Percentiles rank a stretch among this genome's conserved stretches.
phyloP scores from a whole-genome alignment of 2,329 filamentous ascomycete species.

The Lojkania enalia region DNA sequence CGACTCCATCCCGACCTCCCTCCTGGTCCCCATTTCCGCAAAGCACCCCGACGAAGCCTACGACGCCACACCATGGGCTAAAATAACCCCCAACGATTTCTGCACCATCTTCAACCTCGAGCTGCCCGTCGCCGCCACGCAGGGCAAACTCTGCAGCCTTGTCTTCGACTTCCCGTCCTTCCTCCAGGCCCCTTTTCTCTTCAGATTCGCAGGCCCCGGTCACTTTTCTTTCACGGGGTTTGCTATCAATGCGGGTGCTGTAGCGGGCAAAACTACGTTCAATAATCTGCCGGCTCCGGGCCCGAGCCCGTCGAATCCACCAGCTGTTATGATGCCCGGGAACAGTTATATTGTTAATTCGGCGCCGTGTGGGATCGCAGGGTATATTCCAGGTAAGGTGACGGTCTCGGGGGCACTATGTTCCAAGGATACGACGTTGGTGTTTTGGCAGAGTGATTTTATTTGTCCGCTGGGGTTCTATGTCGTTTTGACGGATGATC shows the following conservation, averaged over 20 bases:
- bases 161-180: slow-evolving; percentile 32
- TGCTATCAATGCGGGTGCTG: slow-evolving; percentile 23
- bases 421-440: slow-evolving; percentile 24
- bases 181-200: slow-evolving; percentile 19
- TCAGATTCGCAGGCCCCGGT: slow-evolving; percentile 20
- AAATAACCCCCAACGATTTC: slow-evolving; percentile 29
- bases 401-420: slow-evolving; percentile 28
- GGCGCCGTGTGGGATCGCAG: slow-evolving; percentile 25
- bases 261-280: slow-evolving; percentile 24
- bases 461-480: slow-evolving; percentile 32
- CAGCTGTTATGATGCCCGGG: slow-evolving; percentile 24
- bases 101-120: slow-evolving; percentile 39
- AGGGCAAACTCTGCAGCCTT: slow-evolving; percentile 35
- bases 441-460: slow-evolving; percentile 25
- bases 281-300: slow-evolving; percentile 25
- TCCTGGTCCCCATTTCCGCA: slow-evolving; percentile 26
- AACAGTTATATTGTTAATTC: slow-evolving; percentile 29
- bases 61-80: slow-evolving; percentile 18
- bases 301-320: slow-evolving; percentile 23
- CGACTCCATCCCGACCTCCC: slow-evolving; percentile 21
- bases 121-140: slow-evolving; percentile 20
- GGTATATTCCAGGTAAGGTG: slow-evolving; percentile 18
- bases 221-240: slow-evolving; percentile 31
- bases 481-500: slow-evolving; percentile 28
- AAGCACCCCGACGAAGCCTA: slow-evolving; percentile 25